Conservation (phyloP, 2,329 filamentous ascomycete species). For the Stylonectria norvegica region DNA sequence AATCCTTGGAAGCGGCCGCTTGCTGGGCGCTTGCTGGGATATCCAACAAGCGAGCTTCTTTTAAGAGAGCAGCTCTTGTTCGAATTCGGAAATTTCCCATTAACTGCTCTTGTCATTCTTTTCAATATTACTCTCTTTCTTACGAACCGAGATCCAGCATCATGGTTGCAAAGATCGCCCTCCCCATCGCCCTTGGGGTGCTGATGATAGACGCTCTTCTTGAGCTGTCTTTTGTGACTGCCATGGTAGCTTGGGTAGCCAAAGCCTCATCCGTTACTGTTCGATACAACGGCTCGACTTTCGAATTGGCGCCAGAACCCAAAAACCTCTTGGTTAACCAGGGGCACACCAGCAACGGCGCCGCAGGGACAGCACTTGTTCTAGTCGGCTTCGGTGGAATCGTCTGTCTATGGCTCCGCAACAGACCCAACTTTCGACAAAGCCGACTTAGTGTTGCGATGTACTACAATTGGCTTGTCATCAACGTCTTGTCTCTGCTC, state of each 20-base stretch:
- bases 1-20: background rate
- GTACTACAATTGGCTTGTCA: conserved; percentile 22
- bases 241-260: conserved; percentile 28
- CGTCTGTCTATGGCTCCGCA: conserved; percentile 20
- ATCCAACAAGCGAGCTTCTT: background rate
- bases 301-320: conserved; percentile 19
- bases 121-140: background rate
- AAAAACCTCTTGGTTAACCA: conserved; percentile 26
- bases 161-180: background rate
- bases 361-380: conserved; percentile 27
- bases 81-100: background rate
- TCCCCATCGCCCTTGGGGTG: conserved; percentile 23
- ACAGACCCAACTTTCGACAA: conserved; percentile 8
- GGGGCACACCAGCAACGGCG: conserved; percentile 29
- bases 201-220: conserved; percentile 28
- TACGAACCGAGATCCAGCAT: background rate
- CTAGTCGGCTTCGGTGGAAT: conserved; percentile 26
- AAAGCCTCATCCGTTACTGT: conserved; percentile 22
- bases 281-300: conserved; percentile 7
- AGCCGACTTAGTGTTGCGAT: conserved; percentile 11
- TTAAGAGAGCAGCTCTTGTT: background rate
- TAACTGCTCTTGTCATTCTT: background rate
- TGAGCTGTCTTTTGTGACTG: conserved; percentile 27
- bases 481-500: conserved; percentile 20
- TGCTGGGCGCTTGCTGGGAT: background rate